Evolutionary conservation across 305 asterid genomes (phyloP).

Genomic region (Fraxinus sp.): DNA sequence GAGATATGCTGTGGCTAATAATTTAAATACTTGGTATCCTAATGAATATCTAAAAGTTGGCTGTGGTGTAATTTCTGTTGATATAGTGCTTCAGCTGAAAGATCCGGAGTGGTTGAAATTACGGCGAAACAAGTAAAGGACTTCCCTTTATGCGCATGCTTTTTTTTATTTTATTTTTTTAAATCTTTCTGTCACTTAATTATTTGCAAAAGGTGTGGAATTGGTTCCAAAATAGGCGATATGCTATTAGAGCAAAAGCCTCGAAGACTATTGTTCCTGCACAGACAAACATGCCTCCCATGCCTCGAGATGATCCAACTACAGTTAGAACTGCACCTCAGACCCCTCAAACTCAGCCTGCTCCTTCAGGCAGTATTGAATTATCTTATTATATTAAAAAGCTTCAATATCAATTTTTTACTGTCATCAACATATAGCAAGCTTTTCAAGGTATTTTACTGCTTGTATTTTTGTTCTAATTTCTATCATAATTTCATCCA

Average conservation of each 20-base stretch:
- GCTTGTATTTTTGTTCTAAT: slow-evolving; percentile 22
- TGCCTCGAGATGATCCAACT: slow-evolving; percentile 55
- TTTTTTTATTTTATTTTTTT: slow-evolving; percentile 10
- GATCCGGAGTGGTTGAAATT: slow-evolving; percentile 78
- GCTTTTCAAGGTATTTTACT: neutral
- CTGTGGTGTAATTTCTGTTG: slow-evolving; percentile 27
- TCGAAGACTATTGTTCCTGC: slow-evolving; percentile 55
- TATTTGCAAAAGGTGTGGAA: slow-evolving; percentile 71
- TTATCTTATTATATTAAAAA: slow-evolving; percentile 9
- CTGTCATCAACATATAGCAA: neutral
- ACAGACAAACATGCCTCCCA: slow-evolving; percentile 42
- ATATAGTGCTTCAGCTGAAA: slow-evolving; percentile 67
- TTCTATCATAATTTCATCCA: slow-evolving; percentile 31
- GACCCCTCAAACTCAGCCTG: slow-evolving; percentile 49
- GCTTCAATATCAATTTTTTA: neutral
- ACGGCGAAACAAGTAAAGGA: slow-evolving; percentile 73
- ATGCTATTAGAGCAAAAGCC: slow-evolving; percentile 85
- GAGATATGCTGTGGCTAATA: slow-evolving; percentile 10
- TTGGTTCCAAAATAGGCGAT: slow-evolving; percentile 97
- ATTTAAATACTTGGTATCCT: slow-evolving; percentile 13
- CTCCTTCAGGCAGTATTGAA: slow-evolving; percentile 46
- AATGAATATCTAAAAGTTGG: slow-evolving; percentile 10
- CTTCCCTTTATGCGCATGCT: slow-evolving; percentile 15
- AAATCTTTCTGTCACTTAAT: slow-evolving; percentile 9
- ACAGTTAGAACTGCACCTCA: slow-evolving; percentile 50